A percentile compares a stretch with the other conserved stretches of the same genome.
phyloP scores from a whole-genome alignment of 352 stramenopile genomes.

The Pythium scleroteichum region DNA sequence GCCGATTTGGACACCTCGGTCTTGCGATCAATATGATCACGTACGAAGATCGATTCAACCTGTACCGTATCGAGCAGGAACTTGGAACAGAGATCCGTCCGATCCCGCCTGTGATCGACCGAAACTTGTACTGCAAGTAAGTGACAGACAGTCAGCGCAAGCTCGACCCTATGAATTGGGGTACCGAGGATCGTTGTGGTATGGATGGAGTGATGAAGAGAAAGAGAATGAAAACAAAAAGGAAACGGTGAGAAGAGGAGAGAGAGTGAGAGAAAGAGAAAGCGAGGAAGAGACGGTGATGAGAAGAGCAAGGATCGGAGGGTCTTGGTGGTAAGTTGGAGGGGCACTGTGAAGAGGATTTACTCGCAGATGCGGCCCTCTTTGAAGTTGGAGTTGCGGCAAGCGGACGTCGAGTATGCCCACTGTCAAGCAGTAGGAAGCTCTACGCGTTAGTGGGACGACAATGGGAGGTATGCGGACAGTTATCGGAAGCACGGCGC shows the following conservation, averaged over 20 bases:
- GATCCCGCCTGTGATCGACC: constrained; percentile 98
- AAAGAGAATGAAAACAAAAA: not conserved
- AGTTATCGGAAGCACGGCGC: too few species aligned
- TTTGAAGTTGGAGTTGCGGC: too few species aligned
- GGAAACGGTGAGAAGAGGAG: constrained; percentile 1
- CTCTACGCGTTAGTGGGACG: too few species aligned
- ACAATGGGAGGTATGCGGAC: too few species aligned
- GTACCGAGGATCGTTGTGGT: too few species aligned
- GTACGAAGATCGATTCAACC: constrained; percentile 97
- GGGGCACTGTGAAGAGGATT: not conserved
- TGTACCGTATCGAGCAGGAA: constrained; percentile 99
- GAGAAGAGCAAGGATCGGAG: constrained; percentile 1
- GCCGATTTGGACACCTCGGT: constrained; percentile 98
- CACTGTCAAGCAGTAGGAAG: too few species aligned
- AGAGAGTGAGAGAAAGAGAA: constrained; percentile 11
- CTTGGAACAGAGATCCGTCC: constrained; percentile 99
- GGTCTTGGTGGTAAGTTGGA: constrained; percentile 1
- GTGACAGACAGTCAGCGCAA: not conserved
- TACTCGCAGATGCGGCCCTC: not conserved
- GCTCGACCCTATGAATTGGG: too few species aligned
- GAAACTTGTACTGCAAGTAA: constrained; percentile 97
- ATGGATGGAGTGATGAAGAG: not conserved
- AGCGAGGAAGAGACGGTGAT: not conserved
- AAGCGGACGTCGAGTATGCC: too few species aligned
- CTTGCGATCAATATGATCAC: constrained; percentile 99